A percentile compares a stretch with the other conserved stretches of the same genome.
phyloP scores from a whole-genome alignment of 2,329 filamentous ascomycete species.

The Colletotrichum aenigma region DNA sequence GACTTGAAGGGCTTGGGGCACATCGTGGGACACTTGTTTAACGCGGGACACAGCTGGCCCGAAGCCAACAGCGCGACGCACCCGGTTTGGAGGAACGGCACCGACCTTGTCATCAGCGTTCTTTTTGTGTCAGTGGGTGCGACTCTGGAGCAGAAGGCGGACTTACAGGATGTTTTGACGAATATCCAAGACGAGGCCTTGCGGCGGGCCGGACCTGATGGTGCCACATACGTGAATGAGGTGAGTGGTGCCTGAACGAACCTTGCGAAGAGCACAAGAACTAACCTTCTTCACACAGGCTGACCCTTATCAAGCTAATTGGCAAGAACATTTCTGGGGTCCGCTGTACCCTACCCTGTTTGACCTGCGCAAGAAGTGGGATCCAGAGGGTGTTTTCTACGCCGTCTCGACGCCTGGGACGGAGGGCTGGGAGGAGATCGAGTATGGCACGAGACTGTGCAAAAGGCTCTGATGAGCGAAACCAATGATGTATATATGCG shows the following conservation, averaged over 20 bases:
- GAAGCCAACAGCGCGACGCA: slow-evolving; percentile 43
- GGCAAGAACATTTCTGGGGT: slow-evolving; percentile 38
- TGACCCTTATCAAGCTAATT: neutral
- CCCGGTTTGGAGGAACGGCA: slow-evolving; percentile 37
- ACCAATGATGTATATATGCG: neutral
- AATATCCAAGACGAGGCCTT: neutral
- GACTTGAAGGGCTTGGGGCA: neutral
- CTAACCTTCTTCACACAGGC: neutral
- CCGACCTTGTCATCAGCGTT: neutral
- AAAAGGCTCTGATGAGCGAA: neutral
- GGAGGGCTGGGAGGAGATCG: slow-evolving; percentile 46
- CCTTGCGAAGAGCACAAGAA: accelerated
- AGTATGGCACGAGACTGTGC: slow-evolving; percentile 45
- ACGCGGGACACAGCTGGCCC: slow-evolving; percentile 36
- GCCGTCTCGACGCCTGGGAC: slow-evolving; percentile 47
- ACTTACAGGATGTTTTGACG: neutral
- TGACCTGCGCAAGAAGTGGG: slow-evolving; percentile 34
- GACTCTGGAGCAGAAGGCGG: neutral
- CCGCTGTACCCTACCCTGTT: slow-evolving; percentile 37
- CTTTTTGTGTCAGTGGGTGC: neutral
- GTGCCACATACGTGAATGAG: neutral
- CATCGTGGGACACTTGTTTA: slow-evolving; percentile 26
- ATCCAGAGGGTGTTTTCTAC: slow-evolving; percentile 33
- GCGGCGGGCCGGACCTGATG: neutral
- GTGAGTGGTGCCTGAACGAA: neutral